Percentiles rank a stretch among this genome's conserved stretches.
Evolutionary conservation across 1,139 yeast species (phyloP).

Genomic region (Lodderomyces oxycetoniae): DNA sequence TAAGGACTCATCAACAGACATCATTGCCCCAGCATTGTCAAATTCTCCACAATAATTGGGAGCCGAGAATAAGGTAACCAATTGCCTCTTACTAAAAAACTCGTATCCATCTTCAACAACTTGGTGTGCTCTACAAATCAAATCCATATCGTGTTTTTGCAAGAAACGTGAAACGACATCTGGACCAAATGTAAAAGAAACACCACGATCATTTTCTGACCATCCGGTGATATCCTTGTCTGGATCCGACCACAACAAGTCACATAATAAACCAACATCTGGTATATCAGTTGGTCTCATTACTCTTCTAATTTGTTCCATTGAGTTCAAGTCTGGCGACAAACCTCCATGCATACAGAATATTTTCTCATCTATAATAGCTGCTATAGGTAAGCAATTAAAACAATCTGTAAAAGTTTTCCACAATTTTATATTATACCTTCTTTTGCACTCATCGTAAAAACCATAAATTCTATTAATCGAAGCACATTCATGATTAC

Average conservation of each 20-base stretch:
- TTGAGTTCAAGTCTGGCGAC: slow-evolving; percentile 91
- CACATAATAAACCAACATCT: slow-evolving; percentile 92
- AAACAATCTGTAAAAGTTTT: slow-evolving; percentile 97
- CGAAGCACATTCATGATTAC: slow-evolving; percentile 97
- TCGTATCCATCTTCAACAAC: slow-evolving; percentile 99
- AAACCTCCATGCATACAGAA: slow-evolving; percentile 99
- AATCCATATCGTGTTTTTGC: slow-evolving; percentile 95
- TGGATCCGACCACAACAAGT: slow-evolving; percentile 96
- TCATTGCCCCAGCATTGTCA: slow-evolving; percentile 98
- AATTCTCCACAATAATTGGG: slow-evolving; percentile 99
- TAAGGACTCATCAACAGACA: slow-evolving; percentile 95
- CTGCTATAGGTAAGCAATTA: slow-evolving; percentile 97
- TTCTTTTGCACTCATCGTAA: slow-evolving; percentile 95
- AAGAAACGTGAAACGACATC: slow-evolving; percentile 92
- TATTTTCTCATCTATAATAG: slow-evolving; percentile 94
- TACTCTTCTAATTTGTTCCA: slow-evolving; percentile 97
- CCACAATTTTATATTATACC: slow-evolving; percentile 96
- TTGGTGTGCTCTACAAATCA: slow-evolving; percentile 97
- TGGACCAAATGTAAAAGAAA: slow-evolving; percentile 95
- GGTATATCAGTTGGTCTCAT: slow-evolving; percentile 99
- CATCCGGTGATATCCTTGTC: slow-evolving; percentile 97
- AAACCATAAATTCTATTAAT: slow-evolving; percentile 96
- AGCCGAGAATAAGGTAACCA: slow-evolving; percentile 91
- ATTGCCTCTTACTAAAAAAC: slow-evolving; percentile 90
- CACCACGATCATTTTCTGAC: slow-evolving; percentile 98